phyloP scores from a whole-genome alignment of 2,329 filamentous ascomycete genomes.

The Trichoderma sp. region DNA sequence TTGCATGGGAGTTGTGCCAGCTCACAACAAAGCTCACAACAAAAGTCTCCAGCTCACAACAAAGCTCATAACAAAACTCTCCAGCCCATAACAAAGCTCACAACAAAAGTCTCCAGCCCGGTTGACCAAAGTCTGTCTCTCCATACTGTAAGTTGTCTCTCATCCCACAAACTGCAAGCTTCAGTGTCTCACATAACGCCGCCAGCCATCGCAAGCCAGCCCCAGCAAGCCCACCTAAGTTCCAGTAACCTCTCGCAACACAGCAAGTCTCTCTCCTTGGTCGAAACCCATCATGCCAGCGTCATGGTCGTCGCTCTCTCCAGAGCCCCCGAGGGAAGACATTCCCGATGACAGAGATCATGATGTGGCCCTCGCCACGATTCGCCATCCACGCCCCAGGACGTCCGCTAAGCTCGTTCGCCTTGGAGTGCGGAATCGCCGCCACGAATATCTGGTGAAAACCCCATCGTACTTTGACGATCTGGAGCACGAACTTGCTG shows the following conservation, averaged over 20 bases:
- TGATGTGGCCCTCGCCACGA: constrained; percentile 30
- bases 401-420: constrained; percentile 41
- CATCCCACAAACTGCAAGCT: background rate
- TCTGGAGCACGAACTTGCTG: constrained; percentile 54
- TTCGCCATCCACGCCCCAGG: constrained; percentile 43
- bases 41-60: background rate
- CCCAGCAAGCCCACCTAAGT: background rate
- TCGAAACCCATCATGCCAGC: background rate
- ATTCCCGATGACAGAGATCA: background rate
- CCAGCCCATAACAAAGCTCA: too few relatives aligned
- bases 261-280: background rate
- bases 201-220: background rate
- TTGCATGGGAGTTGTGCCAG: constrained; percentile 13
- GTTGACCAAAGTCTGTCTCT: too few relatives aligned
- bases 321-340: background rate
- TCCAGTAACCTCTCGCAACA: background rate
- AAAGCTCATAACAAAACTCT: too few relatives aligned
- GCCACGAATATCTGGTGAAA: constrained; percentile 70
- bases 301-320: background rate
- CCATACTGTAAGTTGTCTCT: background rate
- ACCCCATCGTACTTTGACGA: constrained; percentile 68
- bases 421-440: constrained; percentile 68
- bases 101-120: background rate
- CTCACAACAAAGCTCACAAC: too few relatives aligned
- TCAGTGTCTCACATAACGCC: background rate